These are phyloP conservation scores for Didymella sp. DNA, from an alignment of 2,329 filamentous ascomycete genomes.

Conservation along the genomic window DNA sequence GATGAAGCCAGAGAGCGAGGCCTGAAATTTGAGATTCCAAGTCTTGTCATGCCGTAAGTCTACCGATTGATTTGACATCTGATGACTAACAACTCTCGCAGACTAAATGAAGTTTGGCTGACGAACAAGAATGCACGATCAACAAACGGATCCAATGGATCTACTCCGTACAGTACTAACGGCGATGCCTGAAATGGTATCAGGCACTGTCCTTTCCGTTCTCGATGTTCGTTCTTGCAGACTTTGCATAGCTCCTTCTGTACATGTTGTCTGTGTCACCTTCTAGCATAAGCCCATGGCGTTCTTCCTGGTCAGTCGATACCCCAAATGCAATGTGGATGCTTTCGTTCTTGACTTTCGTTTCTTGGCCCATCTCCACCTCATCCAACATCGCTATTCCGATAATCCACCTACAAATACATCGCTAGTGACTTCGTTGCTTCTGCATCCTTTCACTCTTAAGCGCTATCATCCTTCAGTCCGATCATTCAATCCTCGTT, in stretches of 20 bases:
- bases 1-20: conserved; percentile 77
- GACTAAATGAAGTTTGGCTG: conserved; percentile 75
- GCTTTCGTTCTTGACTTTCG: background rate
- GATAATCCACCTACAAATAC: background rate
- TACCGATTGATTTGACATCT: background rate
- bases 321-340: conserved; percentile 11
- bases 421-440: background rate
- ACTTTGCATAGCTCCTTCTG: conserved; percentile 23
- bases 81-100: conserved; percentile 42
- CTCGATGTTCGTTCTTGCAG: background rate
- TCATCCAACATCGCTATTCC: background rate
- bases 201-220: conserved; percentile 4
- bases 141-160: conserved; percentile 33
- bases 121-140: conserved; percentile 40
- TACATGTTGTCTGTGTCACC: conserved; percentile 12
- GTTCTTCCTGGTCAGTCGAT: conserved; percentile 10
- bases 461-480: background rate
- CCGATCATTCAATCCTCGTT: background rate
- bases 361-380: background rate
- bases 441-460: background rate
- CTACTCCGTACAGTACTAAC: conserved; percentile 25
- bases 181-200: conserved; percentile 14
- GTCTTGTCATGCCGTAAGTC: conserved; percentile 70
- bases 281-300: conserved; percentile 20
- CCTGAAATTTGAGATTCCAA: conserved; percentile 77